These are phyloP conservation scores for Fragilariopsis cylindrus DNA, from an alignment of 108 stramenopile species.

Conservation along the genomic window DNA sequence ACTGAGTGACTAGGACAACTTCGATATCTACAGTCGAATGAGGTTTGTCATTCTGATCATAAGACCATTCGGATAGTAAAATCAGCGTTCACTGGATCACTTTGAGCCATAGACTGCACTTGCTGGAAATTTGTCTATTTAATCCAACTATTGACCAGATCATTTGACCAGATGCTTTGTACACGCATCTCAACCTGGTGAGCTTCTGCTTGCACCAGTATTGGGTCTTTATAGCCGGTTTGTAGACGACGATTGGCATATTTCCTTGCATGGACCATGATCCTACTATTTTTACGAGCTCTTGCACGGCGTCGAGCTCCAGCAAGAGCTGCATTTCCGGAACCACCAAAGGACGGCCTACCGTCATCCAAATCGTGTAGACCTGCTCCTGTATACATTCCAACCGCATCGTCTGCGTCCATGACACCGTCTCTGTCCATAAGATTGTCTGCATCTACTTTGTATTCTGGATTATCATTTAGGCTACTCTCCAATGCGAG, in stretches of 20 bases:
- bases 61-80: too few relatives aligned
- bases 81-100: too few relatives aligned
- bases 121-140: too few relatives aligned
- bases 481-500: not conserved
- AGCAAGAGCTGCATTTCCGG: not conserved
- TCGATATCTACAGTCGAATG: not conserved
- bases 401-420: not conserved
- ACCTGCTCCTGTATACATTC: not conserved
- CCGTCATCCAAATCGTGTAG: not conserved
- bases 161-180: too few relatives aligned
- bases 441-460: not conserved
- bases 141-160: too few relatives aligned
- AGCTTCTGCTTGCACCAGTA: too few relatives aligned
- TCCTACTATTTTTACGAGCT: not conserved
- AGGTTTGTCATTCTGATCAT: too few relatives aligned
- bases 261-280: not conserved
- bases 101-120: too few relatives aligned
- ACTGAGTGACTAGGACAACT: not conserved
- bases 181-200: too few relatives aligned
- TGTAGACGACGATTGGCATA: not conserved
- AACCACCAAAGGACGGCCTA: not conserved
- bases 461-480: not conserved
- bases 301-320: not conserved
- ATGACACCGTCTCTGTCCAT: not conserved
- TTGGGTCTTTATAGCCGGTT: not conserved